Evolutionary conservation across 208 protist genomes (phyloP).

Genomic region (Leishmania aethiopica): DNA sequence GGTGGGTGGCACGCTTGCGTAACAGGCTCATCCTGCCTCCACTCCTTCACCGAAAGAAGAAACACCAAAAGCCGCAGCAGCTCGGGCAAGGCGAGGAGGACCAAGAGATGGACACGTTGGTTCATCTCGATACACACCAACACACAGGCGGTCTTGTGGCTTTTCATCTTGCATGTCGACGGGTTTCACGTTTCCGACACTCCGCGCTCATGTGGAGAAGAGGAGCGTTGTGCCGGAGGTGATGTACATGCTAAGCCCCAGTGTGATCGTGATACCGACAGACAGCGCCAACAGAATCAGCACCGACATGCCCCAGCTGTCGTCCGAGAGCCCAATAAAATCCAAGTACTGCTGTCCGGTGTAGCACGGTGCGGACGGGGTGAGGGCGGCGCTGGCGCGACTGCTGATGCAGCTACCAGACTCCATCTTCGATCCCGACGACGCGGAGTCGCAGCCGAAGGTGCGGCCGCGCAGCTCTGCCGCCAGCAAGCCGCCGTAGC

Average conservation of each 20-base stretch:
- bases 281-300: constrained; percentile 16
- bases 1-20: too few relatives aligned
- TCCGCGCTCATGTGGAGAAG: not conserved
- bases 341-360: constrained; percentile 14
- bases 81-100: too few relatives aligned
- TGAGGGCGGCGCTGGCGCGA: not conserved
- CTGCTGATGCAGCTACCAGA: not conserved
- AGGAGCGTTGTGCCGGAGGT: constrained; percentile 1
- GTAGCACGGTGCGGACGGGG: constrained; percentile 7
- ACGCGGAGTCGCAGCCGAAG: constrained; percentile 27
- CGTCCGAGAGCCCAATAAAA: constrained; percentile 19
- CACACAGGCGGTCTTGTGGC: not conserved
- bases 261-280: constrained; percentile 8
- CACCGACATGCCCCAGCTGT: constrained; percentile 13
- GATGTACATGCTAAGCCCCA: constrained; percentile 30
- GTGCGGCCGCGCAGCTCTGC: constrained; percentile 24
- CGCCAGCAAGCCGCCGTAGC: constrained; percentile 47
- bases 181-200: not conserved
- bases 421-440: not conserved
- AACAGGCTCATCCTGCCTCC: not conserved
- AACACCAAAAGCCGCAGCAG: not conserved
- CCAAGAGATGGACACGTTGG: too few relatives aligned
- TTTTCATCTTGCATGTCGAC: not conserved
- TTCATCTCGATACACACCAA: too few relatives aligned
- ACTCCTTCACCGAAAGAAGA: not conserved